Evolutionary conservation across 768 basidiomycete genomes (phyloP).

Genomic region (Russula sp.): DNA sequence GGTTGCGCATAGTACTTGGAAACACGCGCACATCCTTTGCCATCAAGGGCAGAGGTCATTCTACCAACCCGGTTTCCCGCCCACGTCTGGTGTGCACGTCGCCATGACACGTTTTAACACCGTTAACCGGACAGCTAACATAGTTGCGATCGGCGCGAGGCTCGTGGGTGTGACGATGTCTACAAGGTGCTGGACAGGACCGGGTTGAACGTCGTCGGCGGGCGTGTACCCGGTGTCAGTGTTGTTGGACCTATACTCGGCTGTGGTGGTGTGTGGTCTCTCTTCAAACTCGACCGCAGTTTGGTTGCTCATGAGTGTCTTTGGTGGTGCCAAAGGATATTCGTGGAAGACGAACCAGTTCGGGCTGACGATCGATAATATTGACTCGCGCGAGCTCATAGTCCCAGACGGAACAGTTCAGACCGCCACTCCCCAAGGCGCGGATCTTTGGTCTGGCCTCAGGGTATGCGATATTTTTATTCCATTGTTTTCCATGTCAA

Average conservation of each 20-base stretch:
- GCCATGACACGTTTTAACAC: constrained; percentile 26
- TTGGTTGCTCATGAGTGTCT: not conserved
- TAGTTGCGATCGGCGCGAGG: constrained; percentile 25
- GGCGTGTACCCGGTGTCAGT: constrained; percentile 25
- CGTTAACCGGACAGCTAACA: constrained; percentile 2
- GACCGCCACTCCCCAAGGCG: constrained; percentile 6
- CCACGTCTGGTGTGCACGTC: constrained; percentile 28
- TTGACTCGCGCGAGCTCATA: constrained; percentile 24
- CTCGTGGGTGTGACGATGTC: constrained; percentile 28
- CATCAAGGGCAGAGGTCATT: constrained; percentile 29
- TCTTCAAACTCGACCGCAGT: not conserved
- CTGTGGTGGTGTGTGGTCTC: constrained; percentile 21
- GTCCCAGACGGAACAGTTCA: constrained; percentile 24
- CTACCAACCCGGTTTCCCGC: constrained; percentile 27
- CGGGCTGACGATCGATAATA: constrained; percentile 24
- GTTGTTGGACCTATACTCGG: constrained; percentile 28
- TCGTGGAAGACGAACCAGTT: constrained; percentile 21
- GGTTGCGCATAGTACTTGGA: constrained; percentile 13
- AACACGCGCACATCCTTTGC: constrained; percentile 19
- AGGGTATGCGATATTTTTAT: not conserved
- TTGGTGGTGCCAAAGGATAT: constrained; percentile 6
- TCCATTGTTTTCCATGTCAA: not conserved
- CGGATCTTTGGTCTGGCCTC: constrained; percentile 21
- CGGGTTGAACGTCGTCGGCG: constrained; percentile 27
- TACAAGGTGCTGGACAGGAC: constrained; percentile 22